Evolutionary conservation across 352 stramenopile species (phyloP), one percentile per base, ranked within the genome.

Genomic region (Phytopythium mirpurense): DNA sequence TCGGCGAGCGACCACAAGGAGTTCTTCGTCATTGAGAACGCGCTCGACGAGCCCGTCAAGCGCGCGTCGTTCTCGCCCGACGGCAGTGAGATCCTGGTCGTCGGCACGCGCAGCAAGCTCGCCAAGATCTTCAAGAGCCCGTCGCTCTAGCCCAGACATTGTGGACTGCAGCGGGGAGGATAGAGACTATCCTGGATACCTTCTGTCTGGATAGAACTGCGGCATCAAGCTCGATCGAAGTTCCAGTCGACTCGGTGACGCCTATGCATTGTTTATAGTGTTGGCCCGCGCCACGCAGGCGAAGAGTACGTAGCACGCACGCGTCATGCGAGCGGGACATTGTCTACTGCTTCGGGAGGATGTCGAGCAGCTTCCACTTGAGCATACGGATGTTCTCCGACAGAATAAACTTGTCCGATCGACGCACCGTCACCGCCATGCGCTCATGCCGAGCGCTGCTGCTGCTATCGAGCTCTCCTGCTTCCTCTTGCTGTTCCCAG

Each of bases 81-180:
- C 43, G 76, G 78, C 45, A 67, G 70, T 5, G 74, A 91, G 57
- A 73, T 91, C 11, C 61, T 91, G n/a, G 74, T 84, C 14, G 57
- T 86, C 8, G 80, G 80, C 44, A 83, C 82, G 45, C 70, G 65
- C 38, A 71, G 59, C 58, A 91, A 91, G 47, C 62, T 81, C 31
- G 59, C 73, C 63, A 91, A 88, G 56, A 70, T 89, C 47, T 91
- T 76, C 68, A 84, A 86, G 41, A 65, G 66, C 0, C 78, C 77
- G 19, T 47, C 62, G 16, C 31, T 69, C 32, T 79, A 70, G 37
- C 50, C 61, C 51, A 63, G 29, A 57, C 24, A 31, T 32, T 32
- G 29, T n/a, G n/a, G n/a, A n/a, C n/a, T n/a, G n/a, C n/a, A n/a
- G n/a, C n/a, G n/a, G n/a, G n/a, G n/a, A n/a, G n/a, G n/a, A n/a